phyloP scores from a whole-genome alignment of 2,329 filamentous ascomycete species.

The Pseudogymnoascus sp. region DNA sequence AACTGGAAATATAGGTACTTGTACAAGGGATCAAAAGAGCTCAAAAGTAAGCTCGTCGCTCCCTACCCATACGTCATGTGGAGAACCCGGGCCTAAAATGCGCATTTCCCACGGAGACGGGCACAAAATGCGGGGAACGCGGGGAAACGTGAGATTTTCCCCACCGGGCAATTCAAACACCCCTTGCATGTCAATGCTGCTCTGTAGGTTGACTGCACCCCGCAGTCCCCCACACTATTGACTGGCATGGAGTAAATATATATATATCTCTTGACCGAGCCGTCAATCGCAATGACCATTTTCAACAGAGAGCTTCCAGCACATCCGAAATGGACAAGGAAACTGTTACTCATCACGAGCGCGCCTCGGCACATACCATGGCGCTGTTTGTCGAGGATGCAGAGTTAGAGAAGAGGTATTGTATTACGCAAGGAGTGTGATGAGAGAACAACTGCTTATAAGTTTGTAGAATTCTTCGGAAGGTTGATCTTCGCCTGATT shows the following conservation, averaged over 20 bases:
- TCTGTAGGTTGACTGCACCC: neutral
- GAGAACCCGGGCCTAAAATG: neutral
- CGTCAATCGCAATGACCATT: neutral
- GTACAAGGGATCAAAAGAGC: neutral
- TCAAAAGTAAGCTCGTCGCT: neutral
- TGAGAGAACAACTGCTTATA: slow-evolving; percentile 7
- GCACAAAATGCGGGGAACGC: neutral
- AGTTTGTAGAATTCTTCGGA: slow-evolving; percentile 13
- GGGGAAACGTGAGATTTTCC: neutral
- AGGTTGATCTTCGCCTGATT: slow-evolving; percentile 16
- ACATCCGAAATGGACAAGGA: neutral
- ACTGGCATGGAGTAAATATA: neutral
- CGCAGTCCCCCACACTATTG: neutral
- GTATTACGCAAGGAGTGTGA: neutral
- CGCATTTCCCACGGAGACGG: too few species aligned
- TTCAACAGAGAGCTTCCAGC: neutral
- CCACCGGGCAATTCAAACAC: neutral
- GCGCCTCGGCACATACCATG: neutral
- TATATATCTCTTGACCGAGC: neutral
- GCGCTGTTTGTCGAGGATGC: slow-evolving; percentile 12
- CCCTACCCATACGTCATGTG: neutral
- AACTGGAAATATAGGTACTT: too few species aligned
- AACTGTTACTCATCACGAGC: neutral
- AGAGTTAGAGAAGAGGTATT: slow-evolving; percentile 14
- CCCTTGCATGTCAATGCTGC: neutral